Evolutionary conservation across 164 flowering plant species (phyloP), one percentile per base, ranked within the genome.

Genomic region (Macadamia tetraphylla): DNA sequence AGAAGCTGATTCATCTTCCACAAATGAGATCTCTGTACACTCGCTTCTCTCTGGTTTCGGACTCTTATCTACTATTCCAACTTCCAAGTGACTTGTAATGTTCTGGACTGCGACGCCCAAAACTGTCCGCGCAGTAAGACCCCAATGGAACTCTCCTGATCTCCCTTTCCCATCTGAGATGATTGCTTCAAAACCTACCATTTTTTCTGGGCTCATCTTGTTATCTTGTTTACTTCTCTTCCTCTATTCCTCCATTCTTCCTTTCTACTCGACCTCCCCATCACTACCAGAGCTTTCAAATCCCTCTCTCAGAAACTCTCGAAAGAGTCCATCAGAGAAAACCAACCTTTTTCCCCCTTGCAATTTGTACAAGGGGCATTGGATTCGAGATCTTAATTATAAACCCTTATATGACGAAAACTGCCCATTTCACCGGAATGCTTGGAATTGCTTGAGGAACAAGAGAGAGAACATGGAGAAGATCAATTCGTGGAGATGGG

Each of bases 401-500:
- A 72, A 53, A 61, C 91, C 97, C 63, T 46, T 82, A 13, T 92
- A 95, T 74, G 77, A 84, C 57, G 83, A 80, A 3, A 68, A 83
- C 30, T 92, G 98, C 83, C 93, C 98, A 9, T 95, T 92, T 66
- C 97, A 90, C 67, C 62, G 97, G 56, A 87, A 90, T 80, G 77
- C 97, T 17, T 90, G 99, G 99, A 94, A 94, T 59, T 94, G 99
- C 79, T 63, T 86, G 13, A 85, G 75, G 63, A 94, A 90, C 81
- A 68, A 81, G 74, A 83, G 97, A 56, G 84, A 84, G 12, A 84
- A 87, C 67, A 89, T 92, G 98, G 88, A 68, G 55, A 56, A 31
- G 71, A 89, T 95, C 82, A 92, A 88, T 87, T 84, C 87, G 1
- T 89, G 88, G 93, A 85, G 71, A 81, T 95, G 99, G 99, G 83